phyloP scores from a whole-genome alignment of 2,329 filamentous ascomycete genomes.

The Fusarium odoratissimum region DNA sequence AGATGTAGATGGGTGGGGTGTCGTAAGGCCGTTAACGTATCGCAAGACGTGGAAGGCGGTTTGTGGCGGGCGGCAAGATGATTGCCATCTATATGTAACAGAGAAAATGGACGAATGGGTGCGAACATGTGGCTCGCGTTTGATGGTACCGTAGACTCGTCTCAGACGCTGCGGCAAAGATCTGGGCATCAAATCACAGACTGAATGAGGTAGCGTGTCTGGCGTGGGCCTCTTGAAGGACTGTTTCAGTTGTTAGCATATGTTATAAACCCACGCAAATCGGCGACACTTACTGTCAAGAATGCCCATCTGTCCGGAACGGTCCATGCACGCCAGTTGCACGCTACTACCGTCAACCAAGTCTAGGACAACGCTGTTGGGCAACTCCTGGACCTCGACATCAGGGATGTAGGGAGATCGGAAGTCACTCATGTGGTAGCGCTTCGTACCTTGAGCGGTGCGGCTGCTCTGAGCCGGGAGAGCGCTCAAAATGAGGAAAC shows the following conservation, averaged over 20 bases:
- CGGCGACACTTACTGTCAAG: slow-evolving; percentile 61
- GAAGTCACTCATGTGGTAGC: slow-evolving; percentile 90
- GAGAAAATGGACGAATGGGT: slow-evolving; percentile 7
- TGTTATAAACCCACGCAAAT: not conserved
- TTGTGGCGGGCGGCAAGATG: slow-evolving; percentile 4
- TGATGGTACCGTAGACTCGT: not conserved
- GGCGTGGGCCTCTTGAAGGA: slow-evolving; percentile 52
- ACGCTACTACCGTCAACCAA: slow-evolving; percentile 70
- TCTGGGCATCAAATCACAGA: slow-evolving; percentile 37
- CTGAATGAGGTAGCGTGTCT: slow-evolving; percentile 49
- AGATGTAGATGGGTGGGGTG: slow-evolving; percentile 17
- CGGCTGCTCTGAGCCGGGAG: slow-evolving; percentile 65
- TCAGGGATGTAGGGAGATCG: slow-evolving; percentile 83
- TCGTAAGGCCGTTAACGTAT: slow-evolving; percentile 37
- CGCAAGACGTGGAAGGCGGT: slow-evolving; percentile 22
- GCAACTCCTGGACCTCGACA: slow-evolving; percentile 90
- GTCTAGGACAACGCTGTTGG: slow-evolving; percentile 79
- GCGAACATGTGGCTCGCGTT: not conserved
- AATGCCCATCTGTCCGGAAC: slow-evolving; percentile 66
- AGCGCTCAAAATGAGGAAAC: slow-evolving; percentile 82
- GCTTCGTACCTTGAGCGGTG: slow-evolving; percentile 67
- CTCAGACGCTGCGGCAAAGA: not conserved
- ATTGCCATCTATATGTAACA: slow-evolving; percentile 29
- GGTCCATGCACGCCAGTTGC: slow-evolving; percentile 73
- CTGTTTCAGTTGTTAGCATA: slow-evolving; percentile 39